A percentile compares a stretch with the other conserved stretches of the same genome.
Evolutionary conservation across 2,329 filamentous ascomycete species (phyloP).

Genomic region (Moelleriella libera): DNA sequence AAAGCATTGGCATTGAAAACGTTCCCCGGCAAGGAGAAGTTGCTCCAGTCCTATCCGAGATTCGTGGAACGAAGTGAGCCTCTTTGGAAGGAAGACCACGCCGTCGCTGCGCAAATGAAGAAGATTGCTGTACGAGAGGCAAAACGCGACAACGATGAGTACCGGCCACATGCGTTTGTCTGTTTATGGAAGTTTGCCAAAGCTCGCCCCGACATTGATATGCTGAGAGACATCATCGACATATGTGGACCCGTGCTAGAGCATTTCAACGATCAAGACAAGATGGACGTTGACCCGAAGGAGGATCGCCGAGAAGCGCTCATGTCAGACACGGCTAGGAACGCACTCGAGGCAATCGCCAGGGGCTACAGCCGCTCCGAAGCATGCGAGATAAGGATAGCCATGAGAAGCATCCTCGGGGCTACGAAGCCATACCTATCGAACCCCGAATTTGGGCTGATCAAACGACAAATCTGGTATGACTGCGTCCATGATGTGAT

Average conservation of each 20-base stretch:
- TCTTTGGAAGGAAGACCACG: slow-evolving; percentile 38
- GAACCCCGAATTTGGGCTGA: slow-evolving; percentile 21
- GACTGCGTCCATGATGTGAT: slow-evolving; percentile 32
- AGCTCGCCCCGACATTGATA: slow-evolving; percentile 51
- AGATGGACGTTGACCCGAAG: slow-evolving; percentile 53
- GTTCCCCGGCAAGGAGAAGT: slow-evolving; percentile 79
- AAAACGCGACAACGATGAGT: slow-evolving; percentile 78
- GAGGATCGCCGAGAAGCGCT: slow-evolving; percentile 32
- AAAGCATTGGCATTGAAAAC: slow-evolving; percentile 77
- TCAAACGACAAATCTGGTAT: slow-evolving; percentile 40
- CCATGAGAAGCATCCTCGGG: slow-evolving; percentile 22
- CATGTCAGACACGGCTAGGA: slow-evolving; percentile 27
- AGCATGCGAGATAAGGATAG: slow-evolving; percentile 20
- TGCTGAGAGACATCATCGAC: slow-evolving; percentile 51
- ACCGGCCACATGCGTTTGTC: slow-evolving; percentile 61
- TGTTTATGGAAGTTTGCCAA: slow-evolving; percentile 61
- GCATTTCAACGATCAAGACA: slow-evolving; percentile 40
- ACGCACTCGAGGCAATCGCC: slow-evolving; percentile 35
- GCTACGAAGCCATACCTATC: slow-evolving; percentile 26
- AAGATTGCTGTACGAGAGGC: slow-evolving; percentile 78
- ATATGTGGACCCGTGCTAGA: slow-evolving; percentile 52
- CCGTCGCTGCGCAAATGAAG: slow-evolving; percentile 51
- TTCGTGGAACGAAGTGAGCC: slow-evolving; percentile 54
- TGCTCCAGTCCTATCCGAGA: slow-evolving; percentile 65
- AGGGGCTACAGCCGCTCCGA: slow-evolving; percentile 31